Base-by-base conservation (phyloP, 1,284 basidiomycete species). In the Phenoliferia sp. region DNA sequence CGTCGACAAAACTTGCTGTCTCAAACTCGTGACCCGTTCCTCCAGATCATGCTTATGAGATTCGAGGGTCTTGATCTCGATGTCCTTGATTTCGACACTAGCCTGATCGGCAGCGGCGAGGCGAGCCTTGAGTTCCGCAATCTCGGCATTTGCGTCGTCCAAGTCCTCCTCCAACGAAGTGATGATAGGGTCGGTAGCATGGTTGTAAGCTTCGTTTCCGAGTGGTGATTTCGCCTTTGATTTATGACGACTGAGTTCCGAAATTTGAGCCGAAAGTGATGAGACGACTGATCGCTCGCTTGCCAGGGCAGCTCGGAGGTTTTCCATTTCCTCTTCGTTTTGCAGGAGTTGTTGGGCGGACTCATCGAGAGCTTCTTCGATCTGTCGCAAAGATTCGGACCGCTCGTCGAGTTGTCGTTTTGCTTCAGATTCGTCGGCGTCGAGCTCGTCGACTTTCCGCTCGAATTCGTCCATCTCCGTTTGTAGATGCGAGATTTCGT, bases 121-220 rank as follows among this genome's bases (percentile, higher is more conserved):
- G 59, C 89, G 78, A 0, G 85, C 83, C 60, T 85, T 86, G 57
- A 95, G 81, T 26, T 86, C 84, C 0, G 87, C 89, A 66, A 93
- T 89, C 77, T 94, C 90, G 74, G 83, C 85, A 76, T 90, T 84
- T 0, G 92, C 92, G 1, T 86, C 84, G 69, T 91, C 88, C 31
- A 94, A 83, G 70, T 93, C 89, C 7, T 83, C 82, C 77, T 94
- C 90, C 54, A 94, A 81, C 0, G 76, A 74, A 4, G 68, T 59
- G 52, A 80, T 71, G n/a, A 77, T 66, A 35, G 82, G 62, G 52
- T 73, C 67, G 83, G 67, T 83, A 81, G 56, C 69, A 64, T 36
- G 67, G 64, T 81, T 77, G 66, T 88, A 73, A 22, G 55, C 86
- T 22, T 83, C 80, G 52, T 87, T 86, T 31, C 82, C 81, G n/a